These are phyloP conservation scores for Mycena vitilis DNA, from an alignment of 768 basidiomycete species.

Conservation along the genomic window DNA sequence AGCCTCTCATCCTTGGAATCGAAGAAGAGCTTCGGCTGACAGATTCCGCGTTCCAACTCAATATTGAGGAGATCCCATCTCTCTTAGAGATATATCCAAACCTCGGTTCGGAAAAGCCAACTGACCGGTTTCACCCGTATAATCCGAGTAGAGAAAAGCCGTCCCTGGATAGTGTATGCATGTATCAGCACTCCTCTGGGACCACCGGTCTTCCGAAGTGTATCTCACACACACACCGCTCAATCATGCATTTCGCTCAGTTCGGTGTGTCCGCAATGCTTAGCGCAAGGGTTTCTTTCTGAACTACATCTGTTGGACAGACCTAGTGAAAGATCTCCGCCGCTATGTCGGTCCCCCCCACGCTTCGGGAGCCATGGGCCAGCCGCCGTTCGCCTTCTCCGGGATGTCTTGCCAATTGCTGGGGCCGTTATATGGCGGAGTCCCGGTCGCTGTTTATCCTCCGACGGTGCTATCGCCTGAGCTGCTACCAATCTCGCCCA, in stretches of 20 bases:
- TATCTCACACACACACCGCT: conserved; percentile 49
- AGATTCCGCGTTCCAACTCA: conserved; percentile 33
- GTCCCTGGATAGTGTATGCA: conserved; percentile 34
- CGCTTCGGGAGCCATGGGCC: conserved; percentile 31
- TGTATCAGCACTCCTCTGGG: conserved; percentile 63
- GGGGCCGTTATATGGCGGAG: conserved; percentile 29
- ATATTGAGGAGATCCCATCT: conserved; percentile 48
- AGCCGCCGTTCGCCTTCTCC: conserved; percentile 44
- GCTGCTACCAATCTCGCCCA: conserved; percentile 50
- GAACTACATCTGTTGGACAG: too few species aligned
- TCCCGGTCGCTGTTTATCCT: conserved; percentile 11
- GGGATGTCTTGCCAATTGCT: conserved; percentile 38
- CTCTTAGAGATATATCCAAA: conserved; percentile 52
- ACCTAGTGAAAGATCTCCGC: too few species aligned
- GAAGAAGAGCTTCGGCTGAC: conserved; percentile 36
- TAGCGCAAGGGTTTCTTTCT: too few species aligned
- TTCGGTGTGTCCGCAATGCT: conserved; percentile 43
- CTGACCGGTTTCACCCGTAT: conserved; percentile 46
- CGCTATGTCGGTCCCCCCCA: too few species aligned
- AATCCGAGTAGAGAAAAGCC: conserved; percentile 20
- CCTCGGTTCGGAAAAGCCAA: conserved; percentile 47
- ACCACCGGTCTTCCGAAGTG: conserved; percentile 61
- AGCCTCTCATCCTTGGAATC: conserved; percentile 45
- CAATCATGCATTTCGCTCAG: conserved; percentile 31
- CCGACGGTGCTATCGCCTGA: conserved; percentile 38